A percentile compares a stretch with the other conserved stretches of the same genome.
Conservation (phyloP, 331 rosid species). For the Prunus yedoensis region DNA sequence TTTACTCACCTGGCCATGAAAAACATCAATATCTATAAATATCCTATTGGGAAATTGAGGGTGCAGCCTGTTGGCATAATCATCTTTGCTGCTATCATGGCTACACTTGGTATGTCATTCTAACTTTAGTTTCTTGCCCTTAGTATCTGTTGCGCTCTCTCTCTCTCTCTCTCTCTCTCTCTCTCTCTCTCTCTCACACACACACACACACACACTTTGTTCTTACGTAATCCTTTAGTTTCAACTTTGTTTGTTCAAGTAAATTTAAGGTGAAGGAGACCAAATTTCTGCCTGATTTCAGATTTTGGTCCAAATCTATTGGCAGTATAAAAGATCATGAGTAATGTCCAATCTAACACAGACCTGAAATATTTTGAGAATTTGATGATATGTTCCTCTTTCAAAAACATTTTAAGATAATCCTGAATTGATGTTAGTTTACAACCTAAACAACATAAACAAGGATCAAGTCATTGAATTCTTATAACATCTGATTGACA, state of each 20-base stretch:
- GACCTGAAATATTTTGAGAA: not conserved
- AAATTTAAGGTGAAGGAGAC: not conserved
- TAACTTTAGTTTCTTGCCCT: not conserved
- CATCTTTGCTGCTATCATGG: constrained; percentile 95
- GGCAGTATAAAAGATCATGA: not conserved
- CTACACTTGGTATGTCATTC: constrained; percentile 72
- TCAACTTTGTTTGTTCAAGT: not conserved
- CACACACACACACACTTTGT: not conserved
- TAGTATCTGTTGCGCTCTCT: not conserved
- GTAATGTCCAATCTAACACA: not conserved
- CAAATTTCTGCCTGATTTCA: not conserved
- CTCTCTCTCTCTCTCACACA: not conserved
- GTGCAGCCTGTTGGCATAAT: constrained; percentile 95
- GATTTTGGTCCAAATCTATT: not conserved
- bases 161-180: not conserved
- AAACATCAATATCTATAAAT: constrained; percentile 63
- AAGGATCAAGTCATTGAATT: not conserved
- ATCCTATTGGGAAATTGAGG: constrained; percentile 90
- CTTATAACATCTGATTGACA: not conserved
- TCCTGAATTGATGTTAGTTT: too few species aligned
- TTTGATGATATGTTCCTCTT: not conserved
- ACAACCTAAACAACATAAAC: not conserved
- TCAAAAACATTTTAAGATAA: not conserved
- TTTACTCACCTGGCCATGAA: constrained; percentile 86
- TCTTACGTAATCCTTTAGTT: not conserved